Evolutionary conservation across 192 early-diverging fungal genomes (phyloP).

Genomic region (Ambispora gerdemannii): DNA sequence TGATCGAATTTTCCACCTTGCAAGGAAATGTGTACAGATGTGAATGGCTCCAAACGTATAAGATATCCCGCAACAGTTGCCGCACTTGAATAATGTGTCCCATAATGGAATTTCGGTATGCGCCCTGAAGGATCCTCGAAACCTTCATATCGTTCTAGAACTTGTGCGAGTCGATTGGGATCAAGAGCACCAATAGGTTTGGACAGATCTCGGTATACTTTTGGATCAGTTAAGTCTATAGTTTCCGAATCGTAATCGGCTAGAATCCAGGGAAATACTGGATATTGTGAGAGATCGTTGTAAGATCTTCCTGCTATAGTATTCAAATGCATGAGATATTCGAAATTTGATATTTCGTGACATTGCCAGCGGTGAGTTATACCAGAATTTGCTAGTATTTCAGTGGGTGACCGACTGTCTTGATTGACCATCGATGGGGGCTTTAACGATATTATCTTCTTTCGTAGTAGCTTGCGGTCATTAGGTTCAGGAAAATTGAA

Average conservation of each 20-base stretch:
- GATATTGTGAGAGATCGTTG: conserved; percentile 84
- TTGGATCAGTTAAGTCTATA: conserved; percentile 63
- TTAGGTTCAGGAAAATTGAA: conserved; percentile 23
- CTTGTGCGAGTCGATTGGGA: conserved; percentile 54
- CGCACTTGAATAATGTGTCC: conserved; percentile 91
- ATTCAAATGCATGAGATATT: conserved; percentile 87
- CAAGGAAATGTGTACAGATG: conserved; percentile 40
- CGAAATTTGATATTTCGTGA: conserved; percentile 83
- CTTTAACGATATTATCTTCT: conserved; percentile 5
- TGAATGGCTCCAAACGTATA: conserved; percentile 81
- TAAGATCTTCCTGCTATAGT: conserved; percentile 72
- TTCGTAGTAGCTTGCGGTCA: background rate
- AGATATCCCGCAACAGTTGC: conserved; percentile 78
- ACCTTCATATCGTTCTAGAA: conserved; percentile 47
- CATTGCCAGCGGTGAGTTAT: conserved; percentile 72
- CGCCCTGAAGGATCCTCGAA: conserved; percentile 44
- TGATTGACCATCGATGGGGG: conserved; percentile 27
- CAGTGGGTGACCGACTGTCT: conserved; percentile 16
- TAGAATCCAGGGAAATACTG: conserved; percentile 88
- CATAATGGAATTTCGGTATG: conserved; percentile 71
- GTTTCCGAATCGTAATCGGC: conserved; percentile 62
- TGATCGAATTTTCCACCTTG: conserved; percentile 72
- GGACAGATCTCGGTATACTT: conserved; percentile 73
- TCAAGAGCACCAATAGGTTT: conserved; percentile 83
- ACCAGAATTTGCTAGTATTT: conserved; percentile 6